phyloP scores from a whole-genome alignment of 345 rosid species.

The Durio zibethinus region DNA sequence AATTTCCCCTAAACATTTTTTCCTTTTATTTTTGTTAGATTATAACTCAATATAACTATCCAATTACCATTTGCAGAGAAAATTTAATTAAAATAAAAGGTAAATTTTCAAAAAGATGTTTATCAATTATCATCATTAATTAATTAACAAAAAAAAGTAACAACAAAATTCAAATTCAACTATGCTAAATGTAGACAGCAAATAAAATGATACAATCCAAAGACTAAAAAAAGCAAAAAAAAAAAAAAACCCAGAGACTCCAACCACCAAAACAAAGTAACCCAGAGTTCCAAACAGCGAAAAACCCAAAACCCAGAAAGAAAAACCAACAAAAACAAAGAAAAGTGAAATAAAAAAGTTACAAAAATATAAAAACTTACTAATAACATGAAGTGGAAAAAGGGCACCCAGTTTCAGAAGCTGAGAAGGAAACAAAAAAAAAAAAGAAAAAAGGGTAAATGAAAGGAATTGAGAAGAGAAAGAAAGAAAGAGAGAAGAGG shows the following conservation, averaged over 20 bases:
- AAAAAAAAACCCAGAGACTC: background rate
- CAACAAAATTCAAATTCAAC: background rate
- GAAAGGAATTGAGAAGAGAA: conserved; percentile 18
- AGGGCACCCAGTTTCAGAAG: background rate
- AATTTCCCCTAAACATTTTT: background rate
- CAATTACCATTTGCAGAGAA: background rate
- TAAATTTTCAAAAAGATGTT: background rate
- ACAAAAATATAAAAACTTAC: conserved; percentile 32
- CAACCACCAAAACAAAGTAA: background rate
- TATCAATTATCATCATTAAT: background rate
- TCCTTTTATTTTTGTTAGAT: background rate
- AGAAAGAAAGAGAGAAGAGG: background rate
- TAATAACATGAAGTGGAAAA: conserved; percentile 42
- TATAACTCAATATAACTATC: background rate
- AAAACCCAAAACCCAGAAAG: conserved; percentile 11
- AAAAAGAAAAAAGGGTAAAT: conserved; percentile 1
- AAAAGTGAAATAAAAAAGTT: background rate
- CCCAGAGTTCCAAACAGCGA: background rate
- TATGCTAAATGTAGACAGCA: conserved; percentile 7
- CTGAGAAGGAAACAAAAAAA: background rate
- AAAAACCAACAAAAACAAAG: conserved; percentile 16
- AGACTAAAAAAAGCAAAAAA: background rate
- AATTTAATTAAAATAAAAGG: background rate
- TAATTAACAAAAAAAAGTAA: background rate
- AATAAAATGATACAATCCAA: conserved; percentile 10